Conservation (phyloP, 1,284 basidiomycete genomes). For the Fomes fomentarius region DNA sequence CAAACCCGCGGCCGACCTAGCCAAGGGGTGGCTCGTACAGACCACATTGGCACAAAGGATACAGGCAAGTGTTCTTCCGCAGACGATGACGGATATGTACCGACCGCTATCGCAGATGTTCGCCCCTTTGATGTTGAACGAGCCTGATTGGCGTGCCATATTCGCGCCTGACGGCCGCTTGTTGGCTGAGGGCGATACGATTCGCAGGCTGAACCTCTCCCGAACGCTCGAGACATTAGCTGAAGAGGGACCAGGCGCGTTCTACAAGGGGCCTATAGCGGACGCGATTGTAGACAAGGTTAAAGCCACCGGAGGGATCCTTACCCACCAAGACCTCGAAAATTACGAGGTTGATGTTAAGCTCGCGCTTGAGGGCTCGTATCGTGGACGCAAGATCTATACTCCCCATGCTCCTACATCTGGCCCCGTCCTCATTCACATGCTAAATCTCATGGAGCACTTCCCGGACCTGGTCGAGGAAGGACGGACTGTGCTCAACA, state of each 20-base stretch:
- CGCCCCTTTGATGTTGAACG: slow-evolving; percentile 69
- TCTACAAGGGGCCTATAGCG: slow-evolving; percentile 82
- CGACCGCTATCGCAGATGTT: slow-evolving; percentile 57
- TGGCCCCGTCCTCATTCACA: slow-evolving; percentile 79
- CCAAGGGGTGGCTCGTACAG: slow-evolving; percentile 78
- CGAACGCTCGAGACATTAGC: slow-evolving; percentile 70
- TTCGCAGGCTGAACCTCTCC: slow-evolving; percentile 71
- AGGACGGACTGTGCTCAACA: slow-evolving; percentile 57
- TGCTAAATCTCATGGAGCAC: slow-evolving; percentile 79
- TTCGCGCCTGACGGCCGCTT: slow-evolving; percentile 82
- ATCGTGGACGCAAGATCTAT: slow-evolving; percentile 79
- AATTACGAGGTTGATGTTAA: slow-evolving; percentile 74
- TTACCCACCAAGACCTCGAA: slow-evolving; percentile 72
- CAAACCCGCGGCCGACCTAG: slow-evolving; percentile 74
- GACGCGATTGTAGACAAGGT: slow-evolving; percentile 73
- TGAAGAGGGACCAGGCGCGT: slow-evolving; percentile 68
- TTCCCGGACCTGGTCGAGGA: slow-evolving; percentile 55
- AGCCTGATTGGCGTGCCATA: slow-evolving; percentile 77
- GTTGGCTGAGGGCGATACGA: slow-evolving; percentile 74
- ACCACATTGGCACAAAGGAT: slow-evolving; percentile 76
- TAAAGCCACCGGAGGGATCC: slow-evolving; percentile 73
- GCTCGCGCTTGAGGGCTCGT: slow-evolving; percentile 77
- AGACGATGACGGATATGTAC: too few species aligned
- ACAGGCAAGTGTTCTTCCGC: slow-evolving; percentile 47
- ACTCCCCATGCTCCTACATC: slow-evolving; percentile 84